Evolutionary conservation across 2,329 filamentous ascomycete species (phyloP), one percentile per base, ranked within the genome.

Genomic region (Verticillium klebahnii): DNA sequence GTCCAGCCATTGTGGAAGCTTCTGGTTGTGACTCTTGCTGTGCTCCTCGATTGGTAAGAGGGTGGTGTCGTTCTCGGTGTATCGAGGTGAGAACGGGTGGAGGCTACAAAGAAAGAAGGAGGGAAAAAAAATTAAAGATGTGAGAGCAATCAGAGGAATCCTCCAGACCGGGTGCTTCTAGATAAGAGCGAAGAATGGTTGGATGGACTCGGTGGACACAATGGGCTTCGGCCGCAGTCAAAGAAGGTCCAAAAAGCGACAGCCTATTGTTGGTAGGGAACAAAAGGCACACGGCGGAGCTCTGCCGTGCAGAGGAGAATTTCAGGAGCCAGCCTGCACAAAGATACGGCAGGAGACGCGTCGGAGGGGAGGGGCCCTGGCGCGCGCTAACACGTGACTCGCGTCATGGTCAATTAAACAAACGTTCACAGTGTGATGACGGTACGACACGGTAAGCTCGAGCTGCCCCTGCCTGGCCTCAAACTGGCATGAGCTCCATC

Each of bases 381-480:
- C 58, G 58, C 57, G 57, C 58, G 58, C 40, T 59, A 54, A 36
- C 58, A 59, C 58, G 58, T 59, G 58, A 59, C 40, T 11, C 12
- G 12, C 58, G 40, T 59, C 45, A 54, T 52, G 15, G 15, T 23
- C 19, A 50, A 50, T 50, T 50, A 50, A 36, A 36, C 15, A n/a
- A n/a, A 50, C 45, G 45, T 50, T n/a, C 23, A 50, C 45, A 50
- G 45, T 50, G 45, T n/a, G 12, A 25, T 36, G 1, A 9, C 8
- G 6, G 45, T 12, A 9, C 12, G 5, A n/a, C 19, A 50, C 45
- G 12, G 45, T 50, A 9, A 23, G n/a, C 45, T 23, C 45, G 23
- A n/a, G 45, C n/a, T 23, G n/a, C 45, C 29, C 29, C 29, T 29
- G 29, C 29, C 29, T 29, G 4, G 29, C 29, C 8, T 8, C 19